Evolutionary conservation across 2,329 filamentous ascomycete genomes (phyloP), one percentile per base, ranked within the genome.

Genomic region (Alternaria panax): DNA sequence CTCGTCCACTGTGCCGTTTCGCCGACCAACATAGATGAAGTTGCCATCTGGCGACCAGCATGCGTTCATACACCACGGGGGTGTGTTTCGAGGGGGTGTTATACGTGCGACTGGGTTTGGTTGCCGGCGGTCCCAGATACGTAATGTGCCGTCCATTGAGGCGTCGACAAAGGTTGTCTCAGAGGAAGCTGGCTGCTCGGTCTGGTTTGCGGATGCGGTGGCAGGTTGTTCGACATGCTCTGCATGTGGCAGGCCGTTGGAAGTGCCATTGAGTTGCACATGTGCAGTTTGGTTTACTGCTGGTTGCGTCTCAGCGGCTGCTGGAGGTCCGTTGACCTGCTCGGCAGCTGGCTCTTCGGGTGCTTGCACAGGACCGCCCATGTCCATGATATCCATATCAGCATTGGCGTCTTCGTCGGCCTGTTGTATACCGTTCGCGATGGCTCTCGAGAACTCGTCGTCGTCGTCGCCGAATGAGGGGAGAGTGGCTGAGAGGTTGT

Each of bases 11-110:
- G 92, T 96, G 51, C 92, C 87, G 77, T 98, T 98, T 58, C 95
- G 86, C 27, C 95, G 85, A 0, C 95, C 95, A 0, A 91, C 93
- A 79, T 97, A 99, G 70, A 99, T 93, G 78, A 88, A 92, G 79
- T 98, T 98, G 14, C 95, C 95, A 75, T 97, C 92, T 0, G 93
- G 93, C 54, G 91, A 94, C 95, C 95, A 99, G 80, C 93, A 97
- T 1, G 93, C 92, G 66, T 92, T 93, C 88, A 97, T 97, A 78
- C 94, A 98, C 94, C 94, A 99, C 0, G 94, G 95, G 1, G 95
- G 94, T 0, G 92, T 91, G 18, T 88, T 88, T 11, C 88, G 86
- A 11, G 88, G 84, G 18, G 91, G 92, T 1, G 85, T 83, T 57
- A 98, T 94, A 27, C 89, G 88, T 3, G 95, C 93, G 2, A 97